Conservation (phyloP, 2,329 filamentous ascomycete genomes). For the Stenocarpella maydis region DNA sequence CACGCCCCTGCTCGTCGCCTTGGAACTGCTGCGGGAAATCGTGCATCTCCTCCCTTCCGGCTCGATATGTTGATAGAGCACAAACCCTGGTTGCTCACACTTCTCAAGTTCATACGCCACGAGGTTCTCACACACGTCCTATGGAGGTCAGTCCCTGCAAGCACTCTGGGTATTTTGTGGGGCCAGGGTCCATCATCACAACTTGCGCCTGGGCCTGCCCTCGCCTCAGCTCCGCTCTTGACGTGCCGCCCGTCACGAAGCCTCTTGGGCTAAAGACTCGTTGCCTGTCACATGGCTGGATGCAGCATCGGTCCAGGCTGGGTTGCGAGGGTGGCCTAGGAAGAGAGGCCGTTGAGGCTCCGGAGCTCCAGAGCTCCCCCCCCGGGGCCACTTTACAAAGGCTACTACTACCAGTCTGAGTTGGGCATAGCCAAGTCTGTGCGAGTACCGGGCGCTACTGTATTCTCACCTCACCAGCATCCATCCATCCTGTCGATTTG, state of each 20-base stretch:
- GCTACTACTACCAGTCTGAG: conserved; percentile 22
- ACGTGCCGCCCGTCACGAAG: background rate
- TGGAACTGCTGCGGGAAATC: background rate
- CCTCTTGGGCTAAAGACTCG: background rate
- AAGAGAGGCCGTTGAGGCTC: conserved; percentile 1
- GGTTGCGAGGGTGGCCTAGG: background rate
- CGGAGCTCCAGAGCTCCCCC: background rate
- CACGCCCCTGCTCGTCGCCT: too few relatives aligned
- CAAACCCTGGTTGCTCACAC: background rate
- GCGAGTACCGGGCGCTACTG: conserved; percentile 27
- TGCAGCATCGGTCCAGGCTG: background rate
- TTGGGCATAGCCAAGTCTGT: conserved; percentile 24
- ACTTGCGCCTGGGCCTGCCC: too few relatives aligned
- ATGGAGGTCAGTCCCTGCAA: background rate
- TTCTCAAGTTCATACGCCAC: background rate
- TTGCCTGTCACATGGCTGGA: background rate
- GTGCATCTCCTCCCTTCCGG: background rate
- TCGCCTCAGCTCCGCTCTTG: too few relatives aligned
- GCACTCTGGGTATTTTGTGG: background rate
- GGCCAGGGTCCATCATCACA: background rate
- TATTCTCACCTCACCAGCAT: conserved; percentile 21
- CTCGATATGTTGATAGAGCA: background rate
- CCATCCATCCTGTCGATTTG: conserved; percentile 15
- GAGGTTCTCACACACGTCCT: background rate
- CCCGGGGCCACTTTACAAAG: background rate